Conservation (phyloP, 2,329 filamentous ascomycete species). For the Colletotrichum sp. region DNA sequence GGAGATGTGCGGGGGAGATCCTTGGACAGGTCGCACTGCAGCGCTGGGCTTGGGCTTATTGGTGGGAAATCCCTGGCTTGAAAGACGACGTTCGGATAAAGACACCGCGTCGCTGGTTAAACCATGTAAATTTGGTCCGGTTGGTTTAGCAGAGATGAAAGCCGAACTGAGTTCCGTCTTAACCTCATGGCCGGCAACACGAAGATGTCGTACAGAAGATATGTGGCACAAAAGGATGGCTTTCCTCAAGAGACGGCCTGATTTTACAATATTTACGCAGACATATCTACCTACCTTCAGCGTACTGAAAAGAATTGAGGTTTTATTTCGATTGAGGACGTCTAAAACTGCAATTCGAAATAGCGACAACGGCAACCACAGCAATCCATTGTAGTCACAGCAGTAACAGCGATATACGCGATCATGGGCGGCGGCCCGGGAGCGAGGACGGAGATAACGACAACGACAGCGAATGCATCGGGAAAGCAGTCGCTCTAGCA, state of each 20-base stretch:
- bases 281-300: background rate
- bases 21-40: constrained; percentile 4
- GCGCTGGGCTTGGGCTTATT: constrained; percentile 2
- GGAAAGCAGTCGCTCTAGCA: background rate
- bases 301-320: accelerated
- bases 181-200: accelerated
- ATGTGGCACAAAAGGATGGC: background rate
- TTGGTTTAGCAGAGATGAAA: background rate
- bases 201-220: accelerated
- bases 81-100: constrained; percentile 6
- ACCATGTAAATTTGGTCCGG: background rate
- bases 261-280: background rate
- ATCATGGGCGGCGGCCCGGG: background rate
- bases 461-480: background rate
- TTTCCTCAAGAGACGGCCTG: accelerated
- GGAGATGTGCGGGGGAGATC: constrained; percentile 12
- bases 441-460: background rate
- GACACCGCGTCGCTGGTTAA: background rate
- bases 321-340: background rate
- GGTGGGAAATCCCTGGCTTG: constrained; percentile 7
- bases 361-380: background rate
- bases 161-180: background rate
- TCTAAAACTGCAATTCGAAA: background rate
- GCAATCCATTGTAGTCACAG: background rate
- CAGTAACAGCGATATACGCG: background rate